Conservation (phyloP, 148 eudicot species). For the Rhododendron kiyosumense region DNA sequence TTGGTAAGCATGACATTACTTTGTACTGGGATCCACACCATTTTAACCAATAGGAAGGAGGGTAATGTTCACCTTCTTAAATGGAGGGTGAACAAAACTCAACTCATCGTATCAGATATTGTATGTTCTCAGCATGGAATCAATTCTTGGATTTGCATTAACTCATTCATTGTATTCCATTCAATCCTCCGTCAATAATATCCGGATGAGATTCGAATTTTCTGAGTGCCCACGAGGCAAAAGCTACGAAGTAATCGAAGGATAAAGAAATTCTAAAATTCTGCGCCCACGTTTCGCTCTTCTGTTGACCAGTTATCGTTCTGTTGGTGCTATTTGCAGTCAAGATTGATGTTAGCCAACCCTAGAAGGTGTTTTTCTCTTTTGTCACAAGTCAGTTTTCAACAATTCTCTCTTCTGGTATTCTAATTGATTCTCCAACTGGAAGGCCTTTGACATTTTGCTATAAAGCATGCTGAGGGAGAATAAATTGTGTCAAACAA, state of each 20-base stretch:
- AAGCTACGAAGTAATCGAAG: not conserved
- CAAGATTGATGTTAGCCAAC: not conserved
- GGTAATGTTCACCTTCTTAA: too few species aligned
- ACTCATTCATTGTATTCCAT: not conserved
- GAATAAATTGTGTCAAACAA: not conserved
- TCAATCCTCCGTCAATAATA: not conserved
- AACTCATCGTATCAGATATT: not conserved
- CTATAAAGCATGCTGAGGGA: not conserved
- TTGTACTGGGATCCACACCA: too few species aligned
- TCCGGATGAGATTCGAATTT: not conserved
- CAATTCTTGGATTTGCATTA: slow-evolving; percentile 7
- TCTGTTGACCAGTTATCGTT: not conserved
- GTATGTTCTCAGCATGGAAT: not conserved
- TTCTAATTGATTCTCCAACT: not conserved
- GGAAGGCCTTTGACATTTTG: not conserved
- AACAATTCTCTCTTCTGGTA: too few species aligned
- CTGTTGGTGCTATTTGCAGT: not conserved
- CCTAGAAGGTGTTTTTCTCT: not conserved
- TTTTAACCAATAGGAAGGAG: too few species aligned
- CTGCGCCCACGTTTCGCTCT: not conserved
- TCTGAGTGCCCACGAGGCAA: not conserved
- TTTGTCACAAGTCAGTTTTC: not conserved
- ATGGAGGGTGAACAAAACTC: too few species aligned
- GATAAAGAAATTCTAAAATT: not conserved
- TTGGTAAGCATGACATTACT: too few species aligned